Percentiles rank a stretch among this genome's conserved stretches.
phyloP scores from a whole-genome alignment of 73 alveolate genomes.

The Blepharisma stoltei region DNA sequence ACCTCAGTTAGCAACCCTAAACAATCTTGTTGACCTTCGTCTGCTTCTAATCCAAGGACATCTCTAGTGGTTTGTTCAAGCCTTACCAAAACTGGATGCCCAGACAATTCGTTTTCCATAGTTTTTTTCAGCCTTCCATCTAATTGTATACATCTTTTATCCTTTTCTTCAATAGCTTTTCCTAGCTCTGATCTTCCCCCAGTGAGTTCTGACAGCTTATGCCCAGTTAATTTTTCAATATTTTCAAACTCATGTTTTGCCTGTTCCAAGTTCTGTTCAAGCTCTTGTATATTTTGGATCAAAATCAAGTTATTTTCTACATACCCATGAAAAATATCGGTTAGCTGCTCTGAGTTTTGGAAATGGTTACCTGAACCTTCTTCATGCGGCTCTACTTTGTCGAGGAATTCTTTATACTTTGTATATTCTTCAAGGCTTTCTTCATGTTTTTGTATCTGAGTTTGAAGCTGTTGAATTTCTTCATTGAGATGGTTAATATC shows the following conservation, averaged over 20 bases:
- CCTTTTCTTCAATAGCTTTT: conserved; percentile 21
- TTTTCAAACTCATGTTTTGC: conserved; percentile 27
- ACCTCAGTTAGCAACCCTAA: background rate
- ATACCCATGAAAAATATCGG: conserved; percentile 13
- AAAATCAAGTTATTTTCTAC: background rate
- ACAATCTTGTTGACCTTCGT: conserved; percentile 25
- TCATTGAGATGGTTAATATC: conserved; percentile 19
- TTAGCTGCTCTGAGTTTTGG: background rate
- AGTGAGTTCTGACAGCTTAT: background rate
- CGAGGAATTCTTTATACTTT: conserved; percentile 31
- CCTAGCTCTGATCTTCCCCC: background rate
- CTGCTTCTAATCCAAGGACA: background rate
- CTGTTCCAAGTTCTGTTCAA: conserved; percentile 28
- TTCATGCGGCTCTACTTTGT: background rate
- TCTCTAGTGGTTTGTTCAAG: conserved; percentile 21
- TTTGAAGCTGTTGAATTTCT: conserved; percentile 21
- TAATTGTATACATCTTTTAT: conserved; percentile 19
- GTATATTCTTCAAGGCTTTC: conserved; percentile 17
- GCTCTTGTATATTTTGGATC: conserved; percentile 22
- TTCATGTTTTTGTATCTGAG: conserved; percentile 12
- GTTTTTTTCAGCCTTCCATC: conserved; percentile 2
- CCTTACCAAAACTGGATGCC: conserved; percentile 8
- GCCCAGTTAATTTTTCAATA: background rate
- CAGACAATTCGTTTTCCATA: conserved; percentile 2
- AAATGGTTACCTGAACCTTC: background rate